Conservation (phyloP, 257 asterid species). For the Verbascum thapsus region DNA sequence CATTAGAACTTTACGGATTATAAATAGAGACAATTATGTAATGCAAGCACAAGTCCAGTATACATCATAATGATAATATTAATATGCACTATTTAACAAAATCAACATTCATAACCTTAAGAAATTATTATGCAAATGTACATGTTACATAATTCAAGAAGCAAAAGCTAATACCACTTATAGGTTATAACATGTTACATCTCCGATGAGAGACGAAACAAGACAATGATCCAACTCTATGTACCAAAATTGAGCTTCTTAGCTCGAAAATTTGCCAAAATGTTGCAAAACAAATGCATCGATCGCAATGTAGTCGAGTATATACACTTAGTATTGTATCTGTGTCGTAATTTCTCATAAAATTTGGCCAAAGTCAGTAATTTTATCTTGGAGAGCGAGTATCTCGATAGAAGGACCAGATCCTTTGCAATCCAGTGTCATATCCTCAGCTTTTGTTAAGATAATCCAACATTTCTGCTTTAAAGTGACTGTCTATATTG, state of each 20-base stretch:
- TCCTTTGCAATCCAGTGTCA: neutral
- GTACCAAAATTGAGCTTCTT: no score
- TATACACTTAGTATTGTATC: neutral
- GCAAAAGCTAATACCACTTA: no score
- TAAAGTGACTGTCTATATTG: constrained; percentile 34
- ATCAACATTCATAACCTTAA: no score
- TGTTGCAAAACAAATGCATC: no score
- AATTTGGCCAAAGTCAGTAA: neutral
- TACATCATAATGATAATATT: no score
- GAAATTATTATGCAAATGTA: no score
- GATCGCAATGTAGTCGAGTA: neutral
- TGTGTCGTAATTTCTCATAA: neutral
- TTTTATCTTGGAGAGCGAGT: neutral
- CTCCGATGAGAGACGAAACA: constrained; percentile 24
- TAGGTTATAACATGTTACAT: neutral
- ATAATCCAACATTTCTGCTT: neutral
- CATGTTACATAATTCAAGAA: no score
- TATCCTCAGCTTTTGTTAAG: neutral
- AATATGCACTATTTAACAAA: no score
- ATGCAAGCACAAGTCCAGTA: no score
- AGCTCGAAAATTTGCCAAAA: no score
- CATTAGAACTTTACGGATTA: no score
- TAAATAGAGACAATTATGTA: no score
- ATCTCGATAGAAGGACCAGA: neutral
- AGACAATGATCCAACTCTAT: neutral